These are phyloP conservation scores for Otatea glauca DNA, from an alignment of 176 grass and related monocot species.

Conservation along the genomic window DNA sequence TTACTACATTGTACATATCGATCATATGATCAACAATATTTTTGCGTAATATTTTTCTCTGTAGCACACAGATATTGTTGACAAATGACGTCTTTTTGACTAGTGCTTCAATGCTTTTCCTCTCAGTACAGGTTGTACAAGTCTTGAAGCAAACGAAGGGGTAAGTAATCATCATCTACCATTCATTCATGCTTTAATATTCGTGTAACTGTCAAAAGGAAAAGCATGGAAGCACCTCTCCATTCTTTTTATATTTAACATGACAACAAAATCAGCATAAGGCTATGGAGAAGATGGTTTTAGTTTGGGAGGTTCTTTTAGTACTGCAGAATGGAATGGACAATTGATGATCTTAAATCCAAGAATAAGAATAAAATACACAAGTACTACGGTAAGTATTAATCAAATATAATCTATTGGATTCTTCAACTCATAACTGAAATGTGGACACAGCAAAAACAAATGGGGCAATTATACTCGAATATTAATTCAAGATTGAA, in stretches of 20 bases:
- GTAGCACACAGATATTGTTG: not conserved
- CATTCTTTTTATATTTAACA: not conserved
- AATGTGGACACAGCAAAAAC: not conserved
- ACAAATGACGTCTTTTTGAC: no score
- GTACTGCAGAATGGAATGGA: not conserved
- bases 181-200: no score
- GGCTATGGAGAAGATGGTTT: not conserved
- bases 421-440: slow-evolving; percentile 18
- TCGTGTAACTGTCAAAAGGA: no score
- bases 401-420: not conserved
- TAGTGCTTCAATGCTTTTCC: no score
- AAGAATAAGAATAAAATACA: not conserved
- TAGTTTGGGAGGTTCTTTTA: not conserved
- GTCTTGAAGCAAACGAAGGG: no score
- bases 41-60: not conserved
- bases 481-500: not conserved
- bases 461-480: not conserved
- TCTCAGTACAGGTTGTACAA: no score
- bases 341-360: not conserved
- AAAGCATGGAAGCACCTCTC: no score
- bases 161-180: no score
- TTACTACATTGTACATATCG: not conserved
- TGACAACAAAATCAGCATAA: not conserved
- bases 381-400: not conserved
- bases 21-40: not conserved